A percentile compares a stretch with the other conserved stretches of the same genome.
phyloP scores from a whole-genome alignment of 768 basidiomycete species.

The Boletellus ananiceps region DNA sequence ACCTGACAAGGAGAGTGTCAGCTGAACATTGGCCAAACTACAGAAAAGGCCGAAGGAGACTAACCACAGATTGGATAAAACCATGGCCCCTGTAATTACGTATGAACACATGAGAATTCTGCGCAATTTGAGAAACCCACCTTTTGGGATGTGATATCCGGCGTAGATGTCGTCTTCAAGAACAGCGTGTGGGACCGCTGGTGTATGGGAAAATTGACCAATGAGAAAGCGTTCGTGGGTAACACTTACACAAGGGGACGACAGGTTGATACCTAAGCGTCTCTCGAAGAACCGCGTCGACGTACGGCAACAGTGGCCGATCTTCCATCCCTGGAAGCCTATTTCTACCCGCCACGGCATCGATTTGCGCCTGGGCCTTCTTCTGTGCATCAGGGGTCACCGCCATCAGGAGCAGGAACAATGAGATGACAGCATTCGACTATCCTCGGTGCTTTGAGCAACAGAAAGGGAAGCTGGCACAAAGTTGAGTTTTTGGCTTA shows the following conservation, averaged over 20 bases:
- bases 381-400: conserved; percentile 11
- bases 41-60: not conserved
- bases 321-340: conserved; percentile 16
- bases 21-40: not conserved
- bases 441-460: conserved; percentile 3
- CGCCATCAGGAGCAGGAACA: conserved; percentile 20
- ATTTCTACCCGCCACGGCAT: conserved; percentile 10
- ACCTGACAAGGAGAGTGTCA: conserved; percentile 6
- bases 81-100: conserved; percentile 9
- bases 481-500: not conserved
- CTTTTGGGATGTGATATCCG: conserved; percentile 49
- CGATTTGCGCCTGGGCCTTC: conserved; percentile 23
- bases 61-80: conserved; percentile 20
- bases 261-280: conserved; percentile 14
- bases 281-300: conserved; percentile 20
- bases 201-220: not conserved
- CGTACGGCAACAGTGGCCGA: conserved; percentile 16
- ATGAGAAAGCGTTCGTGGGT: not conserved
- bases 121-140: not conserved
- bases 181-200: conserved; percentile 29
- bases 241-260: conserved; percentile 13
- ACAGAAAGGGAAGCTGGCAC: not conserved
- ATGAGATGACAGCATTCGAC: conserved; percentile 23
- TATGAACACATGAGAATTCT: not conserved
- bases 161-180: conserved; percentile 42